Evolutionary conservation across 331 rosid species (phyloP).

Genomic region (Acacia pycnantha): DNA sequence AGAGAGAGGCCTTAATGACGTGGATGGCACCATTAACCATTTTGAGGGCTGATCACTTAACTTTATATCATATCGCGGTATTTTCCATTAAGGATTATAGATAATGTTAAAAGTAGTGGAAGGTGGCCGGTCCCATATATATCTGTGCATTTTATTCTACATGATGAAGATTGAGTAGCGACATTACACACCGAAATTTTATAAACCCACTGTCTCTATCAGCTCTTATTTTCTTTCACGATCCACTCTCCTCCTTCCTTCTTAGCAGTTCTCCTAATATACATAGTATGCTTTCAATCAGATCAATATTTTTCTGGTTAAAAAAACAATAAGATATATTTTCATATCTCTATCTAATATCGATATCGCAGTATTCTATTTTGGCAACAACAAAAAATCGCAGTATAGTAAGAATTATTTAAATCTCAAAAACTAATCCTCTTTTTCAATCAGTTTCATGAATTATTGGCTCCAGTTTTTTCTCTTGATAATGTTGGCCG

Average conservation of each 20-base stretch:
- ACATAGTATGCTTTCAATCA: background rate
- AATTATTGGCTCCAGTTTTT: background rate
- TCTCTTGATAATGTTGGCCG: background rate
- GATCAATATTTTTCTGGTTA: too few species aligned
- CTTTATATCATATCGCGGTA: background rate
- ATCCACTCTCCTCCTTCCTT: background rate
- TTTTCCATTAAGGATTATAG: background rate
- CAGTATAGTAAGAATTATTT: background rate
- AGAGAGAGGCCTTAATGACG: conserved; percentile 30
- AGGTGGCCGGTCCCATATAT: conserved; percentile 25
- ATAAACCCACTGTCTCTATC: background rate
- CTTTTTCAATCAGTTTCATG: background rate
- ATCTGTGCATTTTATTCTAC: background rate
- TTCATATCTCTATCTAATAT: background rate
- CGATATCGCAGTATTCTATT: too few species aligned
- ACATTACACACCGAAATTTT: background rate
- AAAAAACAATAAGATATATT: too few species aligned
- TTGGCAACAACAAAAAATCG: too few species aligned
- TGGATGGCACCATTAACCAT: conserved; percentile 40
- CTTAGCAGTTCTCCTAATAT: background rate
- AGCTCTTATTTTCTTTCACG: background rate
- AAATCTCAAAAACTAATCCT: background rate
- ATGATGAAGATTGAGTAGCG: background rate
- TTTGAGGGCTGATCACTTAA: conserved; percentile 42
- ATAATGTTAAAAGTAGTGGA: conserved; percentile 1